These are phyloP conservation scores for Wickerhamia fluorescens DNA, from an alignment of 805 yeast species.

Conservation along the genomic window DNA sequence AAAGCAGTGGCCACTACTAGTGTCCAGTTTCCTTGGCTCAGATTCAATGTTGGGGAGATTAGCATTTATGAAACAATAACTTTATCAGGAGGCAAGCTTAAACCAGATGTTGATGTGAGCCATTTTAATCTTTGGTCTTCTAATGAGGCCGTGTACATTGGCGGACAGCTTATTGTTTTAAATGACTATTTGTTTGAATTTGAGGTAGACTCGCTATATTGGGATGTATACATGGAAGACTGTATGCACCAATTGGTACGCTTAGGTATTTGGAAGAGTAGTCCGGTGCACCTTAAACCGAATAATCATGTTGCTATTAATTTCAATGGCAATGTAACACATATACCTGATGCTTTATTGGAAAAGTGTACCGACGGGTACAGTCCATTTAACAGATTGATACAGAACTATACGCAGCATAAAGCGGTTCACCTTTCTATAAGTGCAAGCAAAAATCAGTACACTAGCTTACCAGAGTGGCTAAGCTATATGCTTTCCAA, in stretches of 20 bases:
- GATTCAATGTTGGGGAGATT: too few species aligned
- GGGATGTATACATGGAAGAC: constrained; percentile 22
- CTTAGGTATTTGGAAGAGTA: constrained; percentile 18
- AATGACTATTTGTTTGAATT: constrained; percentile 13
- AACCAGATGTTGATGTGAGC: too few species aligned
- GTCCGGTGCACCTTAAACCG: constrained; percentile 10
- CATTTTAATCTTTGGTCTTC: not conserved
- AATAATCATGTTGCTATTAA: constrained; percentile 8
- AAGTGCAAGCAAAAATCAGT: constrained; percentile 11
- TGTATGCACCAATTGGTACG: constrained; percentile 14
- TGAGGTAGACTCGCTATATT: constrained; percentile 14
- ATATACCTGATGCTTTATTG: constrained; percentile 13
- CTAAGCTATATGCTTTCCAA: constrained; percentile 12
- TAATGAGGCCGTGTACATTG: not conserved
- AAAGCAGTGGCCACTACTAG: too few species aligned
- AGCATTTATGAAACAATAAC: too few species aligned
- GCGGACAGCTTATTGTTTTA: constrained; percentile 6
- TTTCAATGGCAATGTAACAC: constrained; percentile 14
- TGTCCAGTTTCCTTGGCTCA: too few species aligned
- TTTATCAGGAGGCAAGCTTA: too few species aligned
- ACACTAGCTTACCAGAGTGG: constrained; percentile 18
- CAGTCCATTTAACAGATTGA: constrained; percentile 14
- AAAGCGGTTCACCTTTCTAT: constrained; percentile 11
- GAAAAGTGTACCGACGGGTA: constrained; percentile 14
- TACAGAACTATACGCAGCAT: constrained; percentile 12